These are phyloP conservation scores for Mycotypha africana DNA, from an alignment of 371 early-diverging fungal genomes.

Conservation along the genomic window DNA sequence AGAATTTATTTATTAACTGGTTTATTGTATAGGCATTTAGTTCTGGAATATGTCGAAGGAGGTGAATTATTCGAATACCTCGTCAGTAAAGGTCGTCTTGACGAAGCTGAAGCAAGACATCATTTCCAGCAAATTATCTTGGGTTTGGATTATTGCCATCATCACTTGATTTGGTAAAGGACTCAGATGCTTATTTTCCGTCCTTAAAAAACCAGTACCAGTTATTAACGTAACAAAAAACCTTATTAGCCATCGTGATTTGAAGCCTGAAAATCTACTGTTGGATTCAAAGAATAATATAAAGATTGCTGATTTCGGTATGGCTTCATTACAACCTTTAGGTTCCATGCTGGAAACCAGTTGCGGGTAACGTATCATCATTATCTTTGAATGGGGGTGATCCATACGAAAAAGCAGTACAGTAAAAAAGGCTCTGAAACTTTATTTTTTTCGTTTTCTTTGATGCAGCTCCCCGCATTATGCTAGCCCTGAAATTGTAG, in stretches of 20 bases:
- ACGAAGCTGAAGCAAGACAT: slow-evolving; percentile 81
- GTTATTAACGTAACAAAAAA: too few relatives aligned
- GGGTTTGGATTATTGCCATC: slow-evolving; percentile 93
- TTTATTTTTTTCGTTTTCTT: not conserved
- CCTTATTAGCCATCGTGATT: slow-evolving; percentile 87
- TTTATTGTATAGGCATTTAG: slow-evolving; percentile 27
- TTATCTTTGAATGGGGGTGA: too few relatives aligned
- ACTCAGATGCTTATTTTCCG: too few relatives aligned
- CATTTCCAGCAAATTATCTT: slow-evolving; percentile 95
- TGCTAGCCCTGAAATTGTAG: slow-evolving; percentile 92
- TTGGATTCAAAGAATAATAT: slow-evolving; percentile 77
- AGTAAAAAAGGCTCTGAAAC: not conserved
- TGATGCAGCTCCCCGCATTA: slow-evolving; percentile 76
- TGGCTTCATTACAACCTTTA: slow-evolving; percentile 76
- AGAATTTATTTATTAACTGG: not conserved
- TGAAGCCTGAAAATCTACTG: slow-evolving; percentile 95
- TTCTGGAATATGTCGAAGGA: slow-evolving; percentile 46
- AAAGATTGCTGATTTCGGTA: slow-evolving; percentile 85
- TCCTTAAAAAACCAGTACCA: too few relatives aligned
- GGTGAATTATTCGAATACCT: slow-evolving; percentile 48
- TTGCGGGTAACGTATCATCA: slow-evolving; percentile 75
- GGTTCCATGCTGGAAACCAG: slow-evolving; percentile 76
- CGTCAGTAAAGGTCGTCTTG: slow-evolving; percentile 38
- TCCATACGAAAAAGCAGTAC: too few relatives aligned
- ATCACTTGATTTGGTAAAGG: slow-evolving; percentile 43